A percentile compares a stretch with the other conserved stretches of the same genome.
Evolutionary conservation across 768 basidiomycete species (phyloP).

Genomic region (Pleurotus cornucopiae): DNA sequence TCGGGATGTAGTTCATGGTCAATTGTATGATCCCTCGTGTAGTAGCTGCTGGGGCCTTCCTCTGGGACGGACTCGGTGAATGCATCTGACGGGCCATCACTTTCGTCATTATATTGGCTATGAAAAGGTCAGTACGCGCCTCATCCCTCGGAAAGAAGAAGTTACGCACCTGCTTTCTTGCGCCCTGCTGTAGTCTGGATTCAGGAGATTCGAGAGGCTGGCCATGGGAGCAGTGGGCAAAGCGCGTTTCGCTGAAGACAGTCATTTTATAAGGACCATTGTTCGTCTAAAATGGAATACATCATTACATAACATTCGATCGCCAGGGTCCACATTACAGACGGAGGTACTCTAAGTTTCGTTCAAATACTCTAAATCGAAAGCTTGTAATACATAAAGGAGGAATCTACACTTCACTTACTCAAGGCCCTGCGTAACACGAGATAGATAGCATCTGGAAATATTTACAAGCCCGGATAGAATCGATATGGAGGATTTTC

Average conservation of each 20-base stretch:
- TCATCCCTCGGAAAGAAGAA: not conserved
- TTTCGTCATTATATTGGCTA: not conserved
- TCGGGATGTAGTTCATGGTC: conserved; percentile 66
- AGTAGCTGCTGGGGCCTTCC: conserved; percentile 15
- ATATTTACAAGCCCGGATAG: not conserved
- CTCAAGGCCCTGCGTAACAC: too few species aligned
- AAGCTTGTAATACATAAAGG: too few species aligned
- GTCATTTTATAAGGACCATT: conserved; percentile 14
- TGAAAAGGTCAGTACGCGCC: too few species aligned
- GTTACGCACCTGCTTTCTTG: conserved; percentile 36
- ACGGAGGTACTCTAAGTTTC: too few species aligned
- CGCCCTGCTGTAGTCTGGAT: conserved; percentile 42
- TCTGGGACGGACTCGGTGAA: conserved; percentile 18
- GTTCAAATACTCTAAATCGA: too few species aligned
- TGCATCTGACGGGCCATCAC: conserved; percentile 16
- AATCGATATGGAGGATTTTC: not conserved
- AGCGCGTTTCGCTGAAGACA: conserved; percentile 7
- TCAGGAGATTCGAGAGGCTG: conserved; percentile 51
- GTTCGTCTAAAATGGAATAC: conserved; percentile 11
- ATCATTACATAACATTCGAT: conserved; percentile 12
- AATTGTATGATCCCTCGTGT: conserved; percentile 22
- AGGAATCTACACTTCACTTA: too few species aligned
- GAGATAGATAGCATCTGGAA: not conserved
- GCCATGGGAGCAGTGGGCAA: conserved; percentile 37
- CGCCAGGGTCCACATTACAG: too few species aligned